These are phyloP conservation scores for Xylaria bambusicola DNA, from an alignment of 495 filamentous ascomycete genomes.

Conservation along the genomic window DNA sequence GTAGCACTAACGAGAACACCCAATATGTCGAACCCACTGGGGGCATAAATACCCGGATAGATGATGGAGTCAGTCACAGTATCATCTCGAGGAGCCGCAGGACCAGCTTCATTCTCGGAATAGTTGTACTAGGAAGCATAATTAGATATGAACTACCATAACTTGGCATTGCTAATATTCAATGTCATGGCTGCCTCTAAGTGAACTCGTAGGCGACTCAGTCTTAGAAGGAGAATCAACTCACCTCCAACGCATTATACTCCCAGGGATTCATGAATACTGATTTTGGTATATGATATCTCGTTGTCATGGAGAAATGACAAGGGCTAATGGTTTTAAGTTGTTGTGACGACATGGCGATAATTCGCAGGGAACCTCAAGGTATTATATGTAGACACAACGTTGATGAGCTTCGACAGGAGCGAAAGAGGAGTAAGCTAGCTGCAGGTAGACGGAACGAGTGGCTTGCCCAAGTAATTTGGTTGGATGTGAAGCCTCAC, in stretches of 20 bases:
- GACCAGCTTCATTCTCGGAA: background rate
- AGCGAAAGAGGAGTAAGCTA: too few species aligned
- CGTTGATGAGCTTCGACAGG: background rate
- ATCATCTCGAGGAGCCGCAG: constrained; percentile 8
- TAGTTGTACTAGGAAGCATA: constrained; percentile 6
- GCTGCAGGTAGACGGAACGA: background rate
- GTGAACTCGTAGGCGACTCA: too few species aligned
- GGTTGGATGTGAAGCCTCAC: background rate
- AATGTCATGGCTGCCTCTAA: too few species aligned
- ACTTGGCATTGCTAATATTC: background rate
- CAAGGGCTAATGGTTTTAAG: background rate
- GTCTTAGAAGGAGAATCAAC: constrained; percentile 14
- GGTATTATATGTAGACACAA: too few species aligned
- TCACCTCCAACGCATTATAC: constrained; percentile 28
- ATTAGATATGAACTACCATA: constrained; percentile 17
- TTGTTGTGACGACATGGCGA: background rate
- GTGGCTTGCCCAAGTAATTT: background rate
- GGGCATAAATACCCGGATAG: constrained; percentile 49
- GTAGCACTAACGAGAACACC: constrained; percentile 43
- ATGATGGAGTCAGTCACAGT: constrained; percentile 42
- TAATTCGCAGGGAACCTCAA: background rate
- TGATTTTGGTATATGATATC: background rate
- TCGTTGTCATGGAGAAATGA: constrained; percentile 11
- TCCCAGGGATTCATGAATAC: constrained; percentile 36
- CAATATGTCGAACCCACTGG: constrained; percentile 51